Evolutionary conservation across 805 yeast species (phyloP), one percentile per base, ranked within the genome.

Genomic region (Metschnikowia cubensis): DNA sequence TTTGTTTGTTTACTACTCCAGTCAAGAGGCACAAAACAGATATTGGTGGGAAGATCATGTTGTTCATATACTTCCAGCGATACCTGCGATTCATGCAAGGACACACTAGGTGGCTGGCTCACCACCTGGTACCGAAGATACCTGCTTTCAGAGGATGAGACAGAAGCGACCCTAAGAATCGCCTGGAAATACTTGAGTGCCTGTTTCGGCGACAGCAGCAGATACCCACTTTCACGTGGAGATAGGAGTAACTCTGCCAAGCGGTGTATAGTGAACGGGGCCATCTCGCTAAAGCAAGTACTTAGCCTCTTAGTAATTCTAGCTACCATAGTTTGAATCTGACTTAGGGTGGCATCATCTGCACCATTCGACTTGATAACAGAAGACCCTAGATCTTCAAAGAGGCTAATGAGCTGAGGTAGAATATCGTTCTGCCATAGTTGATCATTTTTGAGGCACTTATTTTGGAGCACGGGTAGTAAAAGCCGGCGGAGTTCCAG

Each of bases 201-300:
- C 52, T 41, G 56, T 17, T 35, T 43, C 4, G 53, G 49, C 5
- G 51, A 51, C 17, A 46, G 17, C 22, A 57, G 46, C 35, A 51
- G 44, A 45, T 57, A 56, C 4, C 59, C 59, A 46, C 60, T 56
- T 3, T 47, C 50, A 1, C 35, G 50, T 34, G 51, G 50, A 22
- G 47, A 34, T 18, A 57, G 51, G 7, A 56, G 36, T n/a, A 57
- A 41, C 42, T 57, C 60, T 2, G 56, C 52, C 17, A 56, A 50
- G 21, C 60, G 51, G 29, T 45, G 55, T n/a, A 57, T 33, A 2
- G 60, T 57, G 42, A 54, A 57, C 6, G 60, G 60, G 10, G 60
- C 58, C 5, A 48, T 47, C 50, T 59, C 59, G 15, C 49, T 41
- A 35, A 71, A 59, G 43, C 67, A 66, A 31, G 66, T 70, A 25